Base-by-base conservation (phyloP, 495 filamentous ascomycete genomes). In the Xylona heveae region DNA sequence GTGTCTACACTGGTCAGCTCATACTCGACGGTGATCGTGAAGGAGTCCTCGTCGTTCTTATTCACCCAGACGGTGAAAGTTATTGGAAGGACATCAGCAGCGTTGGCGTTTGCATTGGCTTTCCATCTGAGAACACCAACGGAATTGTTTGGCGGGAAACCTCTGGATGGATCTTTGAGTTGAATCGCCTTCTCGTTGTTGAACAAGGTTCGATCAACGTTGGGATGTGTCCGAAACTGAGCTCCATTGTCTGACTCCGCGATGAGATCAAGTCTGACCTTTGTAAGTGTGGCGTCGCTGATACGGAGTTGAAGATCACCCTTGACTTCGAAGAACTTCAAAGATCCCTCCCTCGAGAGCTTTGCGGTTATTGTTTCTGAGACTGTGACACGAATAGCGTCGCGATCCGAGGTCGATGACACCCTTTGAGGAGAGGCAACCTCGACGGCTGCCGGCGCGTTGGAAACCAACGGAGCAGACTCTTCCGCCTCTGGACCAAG, bases 51-150 rank as follows among this genome's bases (percentile, higher is more conserved):
- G 8, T 72, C 65, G 29, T 76, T 74, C 58, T 78, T 78, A 48
- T 90, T 90, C 22, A 88, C 75, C 85, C 85, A 95, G 13, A 93
- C 85, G 6, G 78, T 92, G 47, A 95, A 93, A 17, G 73, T 81
- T 42, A 95, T 82, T 19, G 85, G 85, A 6, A 68, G 59, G 22
- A 84, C 61, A 6, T 70, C 70, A 38, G 68, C 66, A 22, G 74
- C 66, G 38, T 84, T 80, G 36, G 76, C 66, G 19, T 63, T 62
- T 41, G 76, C 74, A 36, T 71, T 71, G 3, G 74, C 64, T 13
- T 80, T 73, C 85, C 85, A 95, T 40, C 82, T 68, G 39, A 95
- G 60, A 9, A 92, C 80, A 21, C 75, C 82, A 36, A 92, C 78
- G 13, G 78, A 61, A 38, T 88, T 82, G 54, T 92, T 93, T 9